Conservation (phyloP, 257 asterid genomes). For the Prunella vulgaris region DNA sequence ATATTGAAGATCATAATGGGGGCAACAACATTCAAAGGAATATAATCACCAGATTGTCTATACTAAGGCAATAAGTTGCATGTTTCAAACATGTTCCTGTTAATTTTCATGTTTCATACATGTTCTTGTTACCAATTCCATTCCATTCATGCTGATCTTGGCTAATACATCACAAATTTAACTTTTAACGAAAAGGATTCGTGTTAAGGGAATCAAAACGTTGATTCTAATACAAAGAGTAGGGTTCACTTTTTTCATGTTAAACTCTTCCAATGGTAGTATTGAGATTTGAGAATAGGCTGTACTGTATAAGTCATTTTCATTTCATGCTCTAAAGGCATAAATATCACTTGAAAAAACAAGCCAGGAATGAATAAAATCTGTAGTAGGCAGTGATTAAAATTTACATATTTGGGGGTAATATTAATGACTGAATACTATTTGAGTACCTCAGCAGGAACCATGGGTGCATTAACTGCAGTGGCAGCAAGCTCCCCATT, state of each 20-base stretch:
- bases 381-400: neutral
- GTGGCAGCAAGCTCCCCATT: constrained; percentile 95
- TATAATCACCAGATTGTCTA: neutral
- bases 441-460: constrained; percentile 72
- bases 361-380: neutral
- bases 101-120: neutral
- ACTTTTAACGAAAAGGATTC: neutral
- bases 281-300: neutral
- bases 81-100: neutral
- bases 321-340: neutral
- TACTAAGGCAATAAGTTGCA: neutral
- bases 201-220: neutral
- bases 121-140: neutral
- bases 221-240: neutral
- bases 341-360: neutral
- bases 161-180: neutral
- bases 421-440: neutral
- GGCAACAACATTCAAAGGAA: neutral
- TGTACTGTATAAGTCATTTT: neutral
- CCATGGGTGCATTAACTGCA: constrained; percentile 98
- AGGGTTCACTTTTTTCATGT: neutral
- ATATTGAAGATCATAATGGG: neutral
- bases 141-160: neutral
- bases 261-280: neutral
- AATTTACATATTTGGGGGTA: neutral